These are phyloP conservation scores for Pyrenula massariospora DNA, from an alignment of 495 filamentous ascomycete genomes.

Conservation along the genomic window DNA sequence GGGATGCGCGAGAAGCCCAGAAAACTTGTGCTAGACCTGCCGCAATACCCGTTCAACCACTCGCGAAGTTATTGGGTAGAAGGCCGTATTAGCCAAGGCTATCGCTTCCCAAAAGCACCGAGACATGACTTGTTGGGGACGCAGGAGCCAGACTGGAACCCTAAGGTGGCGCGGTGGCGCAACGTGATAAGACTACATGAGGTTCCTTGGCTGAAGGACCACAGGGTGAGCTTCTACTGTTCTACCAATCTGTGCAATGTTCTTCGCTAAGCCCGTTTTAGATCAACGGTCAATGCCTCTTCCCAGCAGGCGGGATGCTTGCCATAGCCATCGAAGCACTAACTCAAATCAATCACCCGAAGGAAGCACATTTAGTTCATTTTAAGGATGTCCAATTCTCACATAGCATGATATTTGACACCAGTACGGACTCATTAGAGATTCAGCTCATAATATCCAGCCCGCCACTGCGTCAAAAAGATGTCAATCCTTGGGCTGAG, in stretches of 20 bases:
- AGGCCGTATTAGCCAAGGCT: conserved; percentile 19
- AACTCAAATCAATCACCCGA: conserved; percentile 9
- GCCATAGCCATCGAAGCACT: conserved; percentile 27
- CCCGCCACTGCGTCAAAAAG: too few species aligned
- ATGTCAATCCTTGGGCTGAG: too few species aligned
- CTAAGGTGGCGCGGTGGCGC: conserved; percentile 24
- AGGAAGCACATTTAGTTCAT: conserved; percentile 6
- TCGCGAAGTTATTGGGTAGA: conserved; percentile 20
- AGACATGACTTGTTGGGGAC: conserved; percentile 22
- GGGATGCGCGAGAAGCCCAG: neutral
- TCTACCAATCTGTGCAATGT: neutral
- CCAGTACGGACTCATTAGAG: conserved; percentile 16
- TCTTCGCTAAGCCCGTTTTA: neutral
- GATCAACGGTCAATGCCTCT: conserved; percentile 22
- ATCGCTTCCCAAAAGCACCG: conserved; percentile 15
- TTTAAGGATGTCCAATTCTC: conserved; percentile 18
- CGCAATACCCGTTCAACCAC: conserved; percentile 34
- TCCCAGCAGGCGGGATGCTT: conserved; percentile 28
- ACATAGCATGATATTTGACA: conserved; percentile 18
- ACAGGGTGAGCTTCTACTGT: conserved; percentile 10
- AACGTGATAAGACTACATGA: conserved; percentile 23
- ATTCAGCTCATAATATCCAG: neutral
- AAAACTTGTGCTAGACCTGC: conserved; percentile 21
- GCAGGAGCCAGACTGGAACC: conserved; percentile 17
- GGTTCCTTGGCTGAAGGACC: conserved; percentile 31